Base-by-base conservation (phyloP, 129 eudicot genomes). In the Pseudognaphalium luteoalbum region DNA sequence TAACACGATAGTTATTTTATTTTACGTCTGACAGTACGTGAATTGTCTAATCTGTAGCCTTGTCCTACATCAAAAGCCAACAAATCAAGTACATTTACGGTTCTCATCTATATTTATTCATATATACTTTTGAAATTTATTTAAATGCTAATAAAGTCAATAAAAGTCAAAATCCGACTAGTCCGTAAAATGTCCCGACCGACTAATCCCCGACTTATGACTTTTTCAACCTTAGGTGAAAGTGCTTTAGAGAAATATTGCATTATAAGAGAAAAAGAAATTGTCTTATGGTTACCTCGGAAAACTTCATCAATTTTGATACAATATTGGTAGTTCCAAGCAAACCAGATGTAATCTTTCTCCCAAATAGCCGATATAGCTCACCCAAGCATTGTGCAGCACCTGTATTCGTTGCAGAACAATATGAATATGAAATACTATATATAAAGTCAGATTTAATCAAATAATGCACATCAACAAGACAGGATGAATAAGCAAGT, bases 371-470 rank as follows among this genome's bases (percentile, higher is more conserved):
- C 71, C 90, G 91, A 83, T 90, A 93, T 70, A 93, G 74, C 81
- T 88, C 92, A 80, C 96, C 98, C 86, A 93, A 79, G 77, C 98
- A 93, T 81, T 90, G 96, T 37, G 92, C 96, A 79, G 91, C 98
- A 82, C 98, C 98, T 93, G 76, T 70, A 54, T 56, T 57, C 42
- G 33, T 72, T 37, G 14, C 63, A 74, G 54, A 21, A 12, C 73
- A 72, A 67, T 34, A 47, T 41, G 56, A 72, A 67, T 34, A 47
- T 41, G 56, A 76, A 64, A 42, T 32, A 17, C 35, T 25, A 20
- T 12, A 28, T 22, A 60, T 62, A 22, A 62, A 6, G 12, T 28
- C 7, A 52, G n/a, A 32, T 19, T 28, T 44, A 33, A 41, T 42
- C 32, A 57, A 34, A 15, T 68, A 68, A 35, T 4, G 32, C 6